Conservation (phyloP, 2,329 filamentous ascomycete species). For the Corinectria fuckeliana region DNA sequence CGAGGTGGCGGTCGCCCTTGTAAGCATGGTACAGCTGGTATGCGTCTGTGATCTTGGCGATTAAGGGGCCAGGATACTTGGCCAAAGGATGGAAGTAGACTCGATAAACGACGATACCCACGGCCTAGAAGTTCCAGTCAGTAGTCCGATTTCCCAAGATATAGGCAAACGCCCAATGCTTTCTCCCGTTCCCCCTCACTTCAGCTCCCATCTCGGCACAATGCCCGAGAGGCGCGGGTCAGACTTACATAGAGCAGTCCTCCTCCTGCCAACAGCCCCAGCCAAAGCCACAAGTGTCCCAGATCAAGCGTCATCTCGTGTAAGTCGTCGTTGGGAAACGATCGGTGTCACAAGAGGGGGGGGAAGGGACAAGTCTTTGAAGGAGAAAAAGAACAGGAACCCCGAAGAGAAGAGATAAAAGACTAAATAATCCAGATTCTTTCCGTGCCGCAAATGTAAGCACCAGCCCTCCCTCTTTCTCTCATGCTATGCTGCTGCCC, state of each 20-base stretch:
- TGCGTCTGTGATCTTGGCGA: constrained; percentile 68
- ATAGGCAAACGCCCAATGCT: background rate
- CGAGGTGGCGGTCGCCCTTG: constrained; percentile 76
- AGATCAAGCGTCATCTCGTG: constrained; percentile 39
- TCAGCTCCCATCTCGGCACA: background rate
- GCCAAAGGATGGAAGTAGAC: constrained; percentile 69
- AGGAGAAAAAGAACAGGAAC: background rate
- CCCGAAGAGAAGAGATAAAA: background rate
- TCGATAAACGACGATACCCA: constrained; percentile 58
- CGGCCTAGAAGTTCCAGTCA: constrained; percentile 38
- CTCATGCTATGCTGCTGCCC: background rate
- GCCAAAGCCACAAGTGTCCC: constrained; percentile 49
- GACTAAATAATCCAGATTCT: background rate
- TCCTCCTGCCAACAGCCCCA: constrained; percentile 46
- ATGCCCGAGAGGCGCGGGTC: background rate
- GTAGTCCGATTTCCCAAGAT: background rate
- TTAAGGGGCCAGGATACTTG: constrained; percentile 68
- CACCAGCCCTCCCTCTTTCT: background rate
- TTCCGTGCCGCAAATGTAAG: background rate
- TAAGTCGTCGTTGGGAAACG: constrained; percentile 6
- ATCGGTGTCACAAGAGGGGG: background rate
- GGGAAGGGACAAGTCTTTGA: background rate
- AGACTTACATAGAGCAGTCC: constrained; percentile 51
- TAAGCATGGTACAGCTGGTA: constrained; percentile 77
- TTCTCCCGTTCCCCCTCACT: too few species aligned